Conservation (phyloP, 2,329 filamentous ascomycete genomes). For the Drechslerella stenobrocha region DNA sequence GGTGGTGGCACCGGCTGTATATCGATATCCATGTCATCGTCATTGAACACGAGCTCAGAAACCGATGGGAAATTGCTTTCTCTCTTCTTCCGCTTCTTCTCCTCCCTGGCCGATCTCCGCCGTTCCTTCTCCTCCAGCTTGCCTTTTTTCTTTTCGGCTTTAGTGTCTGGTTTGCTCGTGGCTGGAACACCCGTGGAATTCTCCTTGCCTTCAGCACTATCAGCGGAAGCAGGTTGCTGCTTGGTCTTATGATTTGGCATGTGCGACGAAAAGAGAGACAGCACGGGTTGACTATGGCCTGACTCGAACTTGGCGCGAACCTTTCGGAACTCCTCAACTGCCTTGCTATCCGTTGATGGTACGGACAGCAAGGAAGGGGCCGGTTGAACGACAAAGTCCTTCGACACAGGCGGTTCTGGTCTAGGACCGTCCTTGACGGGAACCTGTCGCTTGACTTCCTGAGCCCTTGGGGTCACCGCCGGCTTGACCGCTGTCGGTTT, state of each 20-base stretch:
- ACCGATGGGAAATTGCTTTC: constrained; percentile 36
- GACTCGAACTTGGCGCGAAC: constrained; percentile 36
- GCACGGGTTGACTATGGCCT: constrained; percentile 26
- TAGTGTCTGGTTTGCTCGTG: constrained; percentile 19
- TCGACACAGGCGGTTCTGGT: constrained; percentile 18
- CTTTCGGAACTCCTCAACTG: constrained; percentile 36
- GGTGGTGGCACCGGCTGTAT: not conserved
- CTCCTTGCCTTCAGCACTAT: constrained; percentile 35
- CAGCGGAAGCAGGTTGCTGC: constrained; percentile 9
- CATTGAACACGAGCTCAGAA: constrained; percentile 45
- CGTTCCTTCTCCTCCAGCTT: constrained; percentile 39
- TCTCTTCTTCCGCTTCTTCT: constrained; percentile 47
- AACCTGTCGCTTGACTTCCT: constrained; percentile 25
- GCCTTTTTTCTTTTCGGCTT: constrained; percentile 46
- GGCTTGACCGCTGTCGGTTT: constrained; percentile 2
- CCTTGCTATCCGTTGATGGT: constrained; percentile 35
- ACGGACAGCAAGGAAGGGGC: constrained; percentile 11
- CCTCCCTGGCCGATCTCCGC: constrained; percentile 34
- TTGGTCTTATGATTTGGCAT: constrained; percentile 37
- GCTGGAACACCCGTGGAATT: constrained; percentile 12
- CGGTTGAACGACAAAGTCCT: constrained; percentile 27
- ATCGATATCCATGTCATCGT: constrained; percentile 46
- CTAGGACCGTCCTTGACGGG: constrained; percentile 23
- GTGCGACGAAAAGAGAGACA: constrained; percentile 42
- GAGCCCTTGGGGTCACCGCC: not conserved